Evolutionary conservation across 208 protist genomes (phyloP).

Genomic region (Leishmania mexicana): DNA sequence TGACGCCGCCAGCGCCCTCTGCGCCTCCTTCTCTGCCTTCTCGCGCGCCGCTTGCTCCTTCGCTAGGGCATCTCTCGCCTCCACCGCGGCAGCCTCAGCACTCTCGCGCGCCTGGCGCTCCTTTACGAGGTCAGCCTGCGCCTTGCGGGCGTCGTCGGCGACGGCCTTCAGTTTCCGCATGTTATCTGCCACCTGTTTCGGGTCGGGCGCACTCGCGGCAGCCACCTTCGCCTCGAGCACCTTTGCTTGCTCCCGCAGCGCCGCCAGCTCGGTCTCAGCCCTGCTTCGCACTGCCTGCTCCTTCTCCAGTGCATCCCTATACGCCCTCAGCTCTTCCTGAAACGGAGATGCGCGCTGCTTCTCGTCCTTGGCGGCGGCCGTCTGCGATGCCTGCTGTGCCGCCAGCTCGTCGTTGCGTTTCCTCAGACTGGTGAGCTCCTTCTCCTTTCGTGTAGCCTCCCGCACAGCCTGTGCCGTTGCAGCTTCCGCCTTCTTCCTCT

Average conservation of each 20-base stretch:
- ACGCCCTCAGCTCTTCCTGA: conserved; percentile 16
- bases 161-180: conserved; percentile 29
- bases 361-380: conserved; percentile 21
- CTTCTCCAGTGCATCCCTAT: conserved; percentile 11
- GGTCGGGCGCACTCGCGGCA: background rate
- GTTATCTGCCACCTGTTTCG: conserved; percentile 14
- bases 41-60: conserved; percentile 38
- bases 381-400: conserved; percentile 23
- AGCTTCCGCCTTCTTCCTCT: conserved; percentile 25
- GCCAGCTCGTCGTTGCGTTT: conserved; percentile 17
- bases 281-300: conserved; percentile 23
- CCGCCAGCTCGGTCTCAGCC: conserved; percentile 15
- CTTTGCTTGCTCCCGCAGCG: conserved; percentile 19
- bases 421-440: conserved; percentile 22
- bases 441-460: conserved; percentile 6
- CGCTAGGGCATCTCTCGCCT: conserved; percentile 18
- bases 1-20: conserved; percentile 11
- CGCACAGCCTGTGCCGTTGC: conserved; percentile 15
- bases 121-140: conserved; percentile 33
- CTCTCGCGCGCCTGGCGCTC: conserved; percentile 35
- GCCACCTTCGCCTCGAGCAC: conserved; percentile 10
- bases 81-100: conserved; percentile 20
- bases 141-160: conserved; percentile 32
- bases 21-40: conserved; percentile 38
- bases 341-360: conserved; percentile 8